phyloP scores from a whole-genome alignment of 2,329 filamentous ascomycete genomes.

The Colletotrichum liaoningense region DNA sequence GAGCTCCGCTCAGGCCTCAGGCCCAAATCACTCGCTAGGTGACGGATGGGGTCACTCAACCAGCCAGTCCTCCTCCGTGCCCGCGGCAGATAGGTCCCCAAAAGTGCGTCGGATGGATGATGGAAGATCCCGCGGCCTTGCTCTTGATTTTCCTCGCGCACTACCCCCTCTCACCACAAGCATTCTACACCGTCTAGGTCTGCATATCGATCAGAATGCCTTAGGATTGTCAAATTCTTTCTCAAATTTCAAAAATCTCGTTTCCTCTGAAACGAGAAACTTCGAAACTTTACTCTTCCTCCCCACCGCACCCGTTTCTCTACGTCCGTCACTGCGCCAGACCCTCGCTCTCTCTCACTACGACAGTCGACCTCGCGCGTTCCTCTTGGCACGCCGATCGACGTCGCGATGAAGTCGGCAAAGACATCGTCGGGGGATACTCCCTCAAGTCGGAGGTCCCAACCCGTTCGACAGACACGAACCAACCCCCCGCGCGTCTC shows the following conservation, averaged over 20 bases:
- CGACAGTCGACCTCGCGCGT: neutral
- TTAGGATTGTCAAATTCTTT: neutral
- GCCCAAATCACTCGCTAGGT: slow-evolving; percentile 29
- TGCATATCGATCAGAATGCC: slow-evolving; percentile 21
- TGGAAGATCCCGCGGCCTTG: slow-evolving; percentile 32
- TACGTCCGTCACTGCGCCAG: neutral
- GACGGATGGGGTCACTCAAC: slow-evolving; percentile 20
- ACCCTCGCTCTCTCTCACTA: slow-evolving; percentile 3
- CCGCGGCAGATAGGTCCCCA: slow-evolving; percentile 31
- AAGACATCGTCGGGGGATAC: slow-evolving; percentile 57
- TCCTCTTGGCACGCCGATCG: neutral
- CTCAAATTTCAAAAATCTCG: neutral
- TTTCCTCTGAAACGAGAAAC: neutral
- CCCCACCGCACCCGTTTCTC: neutral
- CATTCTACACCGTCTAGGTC: slow-evolving; percentile 7
- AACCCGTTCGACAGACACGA: slow-evolving; percentile 74
- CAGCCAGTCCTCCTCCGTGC: slow-evolving; percentile 23
- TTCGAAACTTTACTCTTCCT: neutral
- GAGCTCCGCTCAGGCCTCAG: slow-evolving; percentile 28
- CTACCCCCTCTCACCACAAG: slow-evolving; percentile 20
- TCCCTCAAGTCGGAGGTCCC: slow-evolving; percentile 67
- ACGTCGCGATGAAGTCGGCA: slow-evolving; percentile 63
- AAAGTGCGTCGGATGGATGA: slow-evolving; percentile 30
- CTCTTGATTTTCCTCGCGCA: slow-evolving; percentile 35
- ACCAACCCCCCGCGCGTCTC: slow-evolving; percentile 71